phyloP scores from a whole-genome alignment of 768 basidiomycete genomes.

The Mycena floridula region DNA sequence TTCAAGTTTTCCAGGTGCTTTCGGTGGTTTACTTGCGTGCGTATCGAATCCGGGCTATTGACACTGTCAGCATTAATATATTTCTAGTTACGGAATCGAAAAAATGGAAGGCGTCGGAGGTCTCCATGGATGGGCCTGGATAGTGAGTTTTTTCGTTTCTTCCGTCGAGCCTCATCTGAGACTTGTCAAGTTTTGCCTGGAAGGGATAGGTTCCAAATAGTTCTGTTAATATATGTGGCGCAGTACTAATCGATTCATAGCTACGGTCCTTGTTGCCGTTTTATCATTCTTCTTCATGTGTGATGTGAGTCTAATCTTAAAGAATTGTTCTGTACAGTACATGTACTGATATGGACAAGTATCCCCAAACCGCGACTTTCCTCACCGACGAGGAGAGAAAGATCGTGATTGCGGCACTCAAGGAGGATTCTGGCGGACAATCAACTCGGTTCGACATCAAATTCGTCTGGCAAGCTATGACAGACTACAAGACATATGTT shows the following conservation, averaged over 20 bases:
- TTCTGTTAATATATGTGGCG: not conserved
- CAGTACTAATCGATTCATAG: conserved; percentile 2
- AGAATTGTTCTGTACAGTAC: not conserved
- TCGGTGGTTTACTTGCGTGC: conserved; percentile 46
- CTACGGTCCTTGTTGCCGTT: conserved; percentile 34
- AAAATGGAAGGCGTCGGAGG: conserved; percentile 33
- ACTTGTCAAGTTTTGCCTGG: conserved; percentile 34
- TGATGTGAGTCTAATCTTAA: conserved; percentile 26
- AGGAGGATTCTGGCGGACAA: conserved; percentile 37
- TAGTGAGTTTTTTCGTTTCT: conserved; percentile 23
- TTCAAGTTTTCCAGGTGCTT: conserved; percentile 26
- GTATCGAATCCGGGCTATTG: conserved; percentile 18
- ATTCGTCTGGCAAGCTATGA: conserved; percentile 44
- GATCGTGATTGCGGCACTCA: conserved; percentile 32
- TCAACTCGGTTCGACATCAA: conserved; percentile 37
- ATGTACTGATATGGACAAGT: conserved; percentile 30
- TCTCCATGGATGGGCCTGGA: conserved; percentile 44
- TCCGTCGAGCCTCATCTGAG: not conserved
- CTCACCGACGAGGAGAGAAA: conserved; percentile 37
- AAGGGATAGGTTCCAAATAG: conserved; percentile 29
- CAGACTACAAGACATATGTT: conserved; percentile 38
- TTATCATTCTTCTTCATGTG: conserved; percentile 43
- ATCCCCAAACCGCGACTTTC: conserved; percentile 54
- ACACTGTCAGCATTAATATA: not conserved
- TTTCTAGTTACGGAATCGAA: conserved; percentile 36